phyloP scores from a whole-genome alignment of 192 early-diverging fungal species.

The Phlyctochytrium planicorne region DNA sequence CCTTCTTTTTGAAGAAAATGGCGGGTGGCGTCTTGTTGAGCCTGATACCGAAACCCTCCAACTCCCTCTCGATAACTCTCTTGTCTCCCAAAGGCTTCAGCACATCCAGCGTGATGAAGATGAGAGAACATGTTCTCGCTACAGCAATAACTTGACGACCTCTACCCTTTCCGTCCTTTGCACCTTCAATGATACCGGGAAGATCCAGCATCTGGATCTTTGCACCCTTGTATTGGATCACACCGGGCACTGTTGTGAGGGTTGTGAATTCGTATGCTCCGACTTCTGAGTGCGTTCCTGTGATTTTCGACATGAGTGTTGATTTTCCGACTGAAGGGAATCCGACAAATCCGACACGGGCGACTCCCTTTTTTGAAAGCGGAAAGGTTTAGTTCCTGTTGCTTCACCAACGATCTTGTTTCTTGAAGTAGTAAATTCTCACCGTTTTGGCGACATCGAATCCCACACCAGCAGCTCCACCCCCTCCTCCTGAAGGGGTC shows the following conservation, averaged over 20 bases:
- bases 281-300: conserved; percentile 94
- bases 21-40: conserved; percentile 96
- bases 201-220: conserved; percentile 99
- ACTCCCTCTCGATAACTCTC: conserved; percentile 90
- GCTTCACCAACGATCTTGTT: too few relatives aligned
- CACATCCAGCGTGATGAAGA: conserved; percentile 96
- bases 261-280: conserved; percentile 99
- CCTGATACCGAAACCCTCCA: conserved; percentile 97
- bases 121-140: conserved; percentile 94
- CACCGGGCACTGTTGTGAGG: conserved; percentile 97
- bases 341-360: conserved; percentile 94
- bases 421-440: not conserved
- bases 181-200: conserved; percentile 97
- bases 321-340: conserved; percentile 99
- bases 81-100: conserved; percentile 96
- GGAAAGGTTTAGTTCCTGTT: too few relatives aligned
- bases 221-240: conserved; percentile 93
- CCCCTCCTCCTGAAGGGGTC: conserved; percentile 78
- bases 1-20: conserved; percentile 96
- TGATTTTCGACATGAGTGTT: conserved; percentile 96
- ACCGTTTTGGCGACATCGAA: conserved; percentile 96
- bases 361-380: conserved; percentile 91
- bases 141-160: conserved; percentile 97
- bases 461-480: conserved; percentile 88
- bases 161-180: conserved; percentile 99